Base-by-base conservation (phyloP, 306 rosid species). In the Styphnolobium japonicum region DNA sequence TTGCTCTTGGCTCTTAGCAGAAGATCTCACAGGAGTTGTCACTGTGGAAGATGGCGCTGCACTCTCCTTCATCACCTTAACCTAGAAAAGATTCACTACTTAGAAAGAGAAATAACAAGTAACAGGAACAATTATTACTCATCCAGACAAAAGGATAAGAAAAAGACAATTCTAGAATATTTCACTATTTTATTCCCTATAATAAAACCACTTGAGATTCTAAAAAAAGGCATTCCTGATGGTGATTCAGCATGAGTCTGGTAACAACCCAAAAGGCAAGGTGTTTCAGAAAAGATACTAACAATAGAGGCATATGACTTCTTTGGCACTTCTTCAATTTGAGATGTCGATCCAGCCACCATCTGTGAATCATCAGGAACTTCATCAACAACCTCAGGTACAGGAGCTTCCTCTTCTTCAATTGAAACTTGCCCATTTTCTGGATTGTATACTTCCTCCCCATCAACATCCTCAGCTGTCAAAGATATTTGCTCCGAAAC, bases 301-400 rank as follows among this genome's bases (percentile, higher is more conserved):
- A 94, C 97, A 81, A 94, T 92, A 42, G 77, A 90, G 73, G 98
- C 98, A 84, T 94, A 94, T 11, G 98, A 92, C 84, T 88, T 88
- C 88, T 94, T 94, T 0, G 91, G 94, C 6, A 52, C 76, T 53
- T 84, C 88, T 84, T 94, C 98, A 57, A 65, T 77, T 73, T 75
- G 85, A 53, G 96, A 83, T 56, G 73, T 61, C 31, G 86, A 73
- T 36, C 84, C 96, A 75, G 82, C 75, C 78, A 86, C 82, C 61
- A 72, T 65, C 68, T 69, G 87, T 25, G 81, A 78, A 73, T 83
- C 88, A 82, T 84, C 91, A 55, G 94, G 88, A 83, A 75, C 72
- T 81, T 88, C 93, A 88, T 86, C 85, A 71, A 90, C 82, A 43
- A 87, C 89, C 80, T 86, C 94, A 21, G 88, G 74, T 52, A 82